phyloP scores from a whole-genome alignment of 2,329 filamentous ascomycete genomes.

The Aspergillus sergii region DNA sequence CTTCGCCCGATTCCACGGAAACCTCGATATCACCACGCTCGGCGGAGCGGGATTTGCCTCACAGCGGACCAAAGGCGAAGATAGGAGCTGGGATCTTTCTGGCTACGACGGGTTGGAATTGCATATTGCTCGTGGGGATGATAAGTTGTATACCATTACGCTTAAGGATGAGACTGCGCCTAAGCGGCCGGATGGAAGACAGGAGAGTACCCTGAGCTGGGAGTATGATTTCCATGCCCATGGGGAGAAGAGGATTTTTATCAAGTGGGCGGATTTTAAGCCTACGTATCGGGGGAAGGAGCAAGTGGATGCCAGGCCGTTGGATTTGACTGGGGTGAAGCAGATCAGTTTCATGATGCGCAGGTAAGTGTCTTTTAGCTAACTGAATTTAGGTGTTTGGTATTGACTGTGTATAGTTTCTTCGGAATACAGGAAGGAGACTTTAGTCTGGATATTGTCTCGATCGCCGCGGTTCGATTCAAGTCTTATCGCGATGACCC shows the following conservation, averaged over 20 bases:
- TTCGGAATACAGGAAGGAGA: slow-evolving; percentile 73
- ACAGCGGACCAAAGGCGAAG: slow-evolving; percentile 66
- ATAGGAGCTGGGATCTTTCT: slow-evolving; percentile 65
- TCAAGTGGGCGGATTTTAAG: slow-evolving; percentile 67
- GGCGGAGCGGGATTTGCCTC: slow-evolving; percentile 83
- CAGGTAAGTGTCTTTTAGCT: slow-evolving; percentile 57
- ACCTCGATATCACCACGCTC: slow-evolving; percentile 72
- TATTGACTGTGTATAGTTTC: slow-evolving; percentile 58
- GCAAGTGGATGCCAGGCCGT: slow-evolving; percentile 59
- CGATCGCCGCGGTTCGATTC: slow-evolving; percentile 52
- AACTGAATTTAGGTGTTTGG: not conserved
- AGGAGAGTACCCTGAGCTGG: slow-evolving; percentile 72
- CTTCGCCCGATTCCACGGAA: slow-evolving; percentile 63
- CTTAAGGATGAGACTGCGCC: slow-evolving; percentile 70
- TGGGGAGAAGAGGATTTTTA: slow-evolving; percentile 48
- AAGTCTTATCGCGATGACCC: not conserved
- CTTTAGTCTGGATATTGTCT: slow-evolving; percentile 61
- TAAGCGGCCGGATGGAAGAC: slow-evolving; percentile 61
- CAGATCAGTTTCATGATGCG: slow-evolving; percentile 78
- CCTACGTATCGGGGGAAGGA: slow-evolving; percentile 73
- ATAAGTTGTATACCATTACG: slow-evolving; percentile 72
- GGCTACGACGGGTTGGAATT: slow-evolving; percentile 64
- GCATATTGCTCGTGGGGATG: slow-evolving; percentile 54
- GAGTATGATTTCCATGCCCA: slow-evolving; percentile 66
- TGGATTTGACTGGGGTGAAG: slow-evolving; percentile 64